phyloP scores from a whole-genome alignment of 768 basidiomycete genomes.

The Termitomyces titanicus region DNA sequence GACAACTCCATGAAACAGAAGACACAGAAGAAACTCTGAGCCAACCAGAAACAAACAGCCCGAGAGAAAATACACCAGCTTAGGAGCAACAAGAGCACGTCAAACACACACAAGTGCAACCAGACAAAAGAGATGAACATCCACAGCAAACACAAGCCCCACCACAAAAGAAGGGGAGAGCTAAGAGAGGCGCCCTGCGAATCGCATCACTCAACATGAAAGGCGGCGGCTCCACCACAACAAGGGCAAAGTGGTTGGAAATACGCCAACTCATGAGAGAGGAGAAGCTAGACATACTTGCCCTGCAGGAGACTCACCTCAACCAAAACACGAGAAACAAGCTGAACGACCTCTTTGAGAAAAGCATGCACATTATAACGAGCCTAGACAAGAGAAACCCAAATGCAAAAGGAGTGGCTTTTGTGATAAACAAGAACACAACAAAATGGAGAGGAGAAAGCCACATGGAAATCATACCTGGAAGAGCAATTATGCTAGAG shows the following conservation, averaged over 20 bases:
- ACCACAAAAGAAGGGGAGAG: too few species aligned
- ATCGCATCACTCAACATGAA: neutral
- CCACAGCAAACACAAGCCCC: neutral
- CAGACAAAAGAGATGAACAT: neutral
- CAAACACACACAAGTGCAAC: too few species aligned
- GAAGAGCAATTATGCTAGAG: neutral
- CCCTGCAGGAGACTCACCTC: slow-evolving; percentile 30
- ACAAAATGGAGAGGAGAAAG: slow-evolving; percentile 12
- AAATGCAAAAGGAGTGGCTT: slow-evolving; percentile 27
- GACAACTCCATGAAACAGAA: too few species aligned
- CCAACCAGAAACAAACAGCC: too few species aligned
- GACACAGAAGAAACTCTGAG: too few species aligned
- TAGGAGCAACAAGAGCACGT: too few species aligned
- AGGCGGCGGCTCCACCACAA: neutral
- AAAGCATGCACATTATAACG: slow-evolving; percentile 15
- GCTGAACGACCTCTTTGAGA: slow-evolving; percentile 2
- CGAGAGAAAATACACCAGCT: too few species aligned
- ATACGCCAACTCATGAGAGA: slow-evolving; percentile 22
- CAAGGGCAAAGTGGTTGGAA: slow-evolving; percentile 19
- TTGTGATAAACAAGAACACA: slow-evolving; percentile 17
- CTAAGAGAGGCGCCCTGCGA: neutral
- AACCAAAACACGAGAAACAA: neutral
- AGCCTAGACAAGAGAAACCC: slow-evolving; percentile 1
- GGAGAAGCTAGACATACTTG: slow-evolving; percentile 22
- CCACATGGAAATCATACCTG: slow-evolving; percentile 19